Evolutionary conservation across 495 filamentous ascomycete genomes (phyloP).

Genomic region (Tuber aestivum): DNA sequence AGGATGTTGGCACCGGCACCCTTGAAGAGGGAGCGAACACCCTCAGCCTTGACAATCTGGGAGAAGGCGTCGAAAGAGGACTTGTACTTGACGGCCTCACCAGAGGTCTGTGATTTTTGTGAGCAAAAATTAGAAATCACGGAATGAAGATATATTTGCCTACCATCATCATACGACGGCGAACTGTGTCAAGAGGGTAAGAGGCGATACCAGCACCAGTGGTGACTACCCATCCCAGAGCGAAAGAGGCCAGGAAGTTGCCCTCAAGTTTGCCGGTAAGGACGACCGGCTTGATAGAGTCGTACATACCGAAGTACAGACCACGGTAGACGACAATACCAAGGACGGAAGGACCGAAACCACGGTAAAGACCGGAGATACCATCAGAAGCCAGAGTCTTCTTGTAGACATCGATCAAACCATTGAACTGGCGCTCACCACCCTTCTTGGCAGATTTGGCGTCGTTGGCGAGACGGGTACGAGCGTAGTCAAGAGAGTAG

Average conservation of each 20-base stretch:
- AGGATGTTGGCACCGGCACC: constrained; percentile 99
- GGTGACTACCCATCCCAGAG: constrained; percentile 97
- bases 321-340: constrained; percentile 99
- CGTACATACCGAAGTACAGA: constrained; percentile 99
- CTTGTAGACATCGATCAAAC: constrained; percentile 97
- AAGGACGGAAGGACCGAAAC: constrained; percentile 97
- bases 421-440: constrained; percentile 99
- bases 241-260: constrained; percentile 98
- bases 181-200: constrained; percentile 98
- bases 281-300: constrained; percentile 98
- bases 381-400: constrained; percentile 98
- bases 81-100: constrained; percentile 99
- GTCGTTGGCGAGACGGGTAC: constrained; percentile 99
- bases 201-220: constrained; percentile 99
- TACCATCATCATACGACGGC: constrained; percentile 99
- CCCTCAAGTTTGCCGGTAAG: constrained; percentile 85
- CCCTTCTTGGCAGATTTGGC: constrained; percentile 93
- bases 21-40: constrained; percentile 98
- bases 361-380: constrained; percentile 99
- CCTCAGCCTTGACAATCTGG: constrained; percentile 96
- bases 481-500: constrained; percentile 99
- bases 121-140: constrained; percentile 1
- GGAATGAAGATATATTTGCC: constrained; percentile 38
- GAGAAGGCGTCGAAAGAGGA: constrained; percentile 85
- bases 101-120: constrained; percentile 45